These are phyloP conservation scores for Coprinellus aureogranulatus DNA, from an alignment of 768 basidiomycete species.

Conservation along the genomic window DNA sequence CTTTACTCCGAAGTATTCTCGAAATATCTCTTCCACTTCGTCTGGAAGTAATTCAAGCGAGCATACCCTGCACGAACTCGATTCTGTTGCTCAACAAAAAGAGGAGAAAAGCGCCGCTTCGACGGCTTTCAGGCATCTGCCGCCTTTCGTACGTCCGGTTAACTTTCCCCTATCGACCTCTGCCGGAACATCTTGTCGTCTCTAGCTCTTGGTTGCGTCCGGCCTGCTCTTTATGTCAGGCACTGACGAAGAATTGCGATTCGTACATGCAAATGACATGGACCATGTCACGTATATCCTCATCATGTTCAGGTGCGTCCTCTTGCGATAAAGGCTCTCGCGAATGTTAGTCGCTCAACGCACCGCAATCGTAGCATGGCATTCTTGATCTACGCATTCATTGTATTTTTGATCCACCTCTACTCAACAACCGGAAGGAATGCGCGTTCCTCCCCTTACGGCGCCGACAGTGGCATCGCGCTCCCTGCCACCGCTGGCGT, in stretches of 20 bases:
- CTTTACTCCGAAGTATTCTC: slow-evolving; percentile 39
- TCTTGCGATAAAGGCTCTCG: too few species aligned
- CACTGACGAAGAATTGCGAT: slow-evolving; percentile 85
- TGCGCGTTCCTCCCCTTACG: slow-evolving; percentile 23
- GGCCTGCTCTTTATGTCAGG: slow-evolving; percentile 91
- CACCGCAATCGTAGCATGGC: slow-evolving; percentile 47
- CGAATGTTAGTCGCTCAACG: too few species aligned
- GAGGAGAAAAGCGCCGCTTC: slow-evolving; percentile 32
- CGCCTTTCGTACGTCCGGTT: slow-evolving; percentile 71
- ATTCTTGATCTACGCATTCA: slow-evolving; percentile 75
- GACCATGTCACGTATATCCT: slow-evolving; percentile 90
- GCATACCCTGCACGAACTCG: slow-evolving; percentile 53
- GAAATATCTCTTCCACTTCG: slow-evolving; percentile 21
- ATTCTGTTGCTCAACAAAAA: slow-evolving; percentile 24
- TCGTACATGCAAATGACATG: slow-evolving; percentile 68
- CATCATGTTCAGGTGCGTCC: slow-evolving; percentile 71
- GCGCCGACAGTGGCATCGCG: neutral
- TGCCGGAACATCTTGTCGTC: neutral
- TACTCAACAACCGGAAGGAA: slow-evolving; percentile 65
- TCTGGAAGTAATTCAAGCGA: slow-evolving; percentile 55
- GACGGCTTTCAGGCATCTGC: slow-evolving; percentile 78
- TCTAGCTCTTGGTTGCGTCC: slow-evolving; percentile 66
- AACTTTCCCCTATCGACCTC: neutral
- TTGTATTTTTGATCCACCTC: slow-evolving; percentile 66
- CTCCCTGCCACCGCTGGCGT: slow-evolving; percentile 8